phyloP scores from a whole-genome alignment of 2,329 filamentous ascomycete species.

The Aschersonia sp. region DNA sequence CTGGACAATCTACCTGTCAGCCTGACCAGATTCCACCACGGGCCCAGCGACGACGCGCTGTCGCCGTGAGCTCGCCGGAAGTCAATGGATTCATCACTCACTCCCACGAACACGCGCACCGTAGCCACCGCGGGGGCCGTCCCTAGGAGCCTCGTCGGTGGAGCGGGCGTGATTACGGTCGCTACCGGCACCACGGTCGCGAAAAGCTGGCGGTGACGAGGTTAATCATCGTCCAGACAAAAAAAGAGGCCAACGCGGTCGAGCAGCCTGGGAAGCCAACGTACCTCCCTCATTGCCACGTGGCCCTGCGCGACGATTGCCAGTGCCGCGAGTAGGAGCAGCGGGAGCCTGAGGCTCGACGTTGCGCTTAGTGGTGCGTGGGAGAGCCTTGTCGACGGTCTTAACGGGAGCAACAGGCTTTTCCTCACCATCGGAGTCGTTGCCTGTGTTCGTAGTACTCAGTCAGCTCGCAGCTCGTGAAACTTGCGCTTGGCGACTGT shows the following conservation, averaged over 20 bases:
- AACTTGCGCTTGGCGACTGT: background rate
- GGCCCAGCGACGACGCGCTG: too few relatives aligned
- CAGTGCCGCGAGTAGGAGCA: slow-evolving; percentile 37
- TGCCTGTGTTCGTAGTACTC: slow-evolving; percentile 26
- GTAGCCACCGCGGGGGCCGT: slow-evolving; percentile 44
- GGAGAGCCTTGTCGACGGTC: slow-evolving; percentile 71
- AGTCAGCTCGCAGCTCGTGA: slow-evolving; percentile 5
- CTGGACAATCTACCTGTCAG: slow-evolving; percentile 14
- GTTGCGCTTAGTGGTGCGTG: slow-evolving; percentile 73
- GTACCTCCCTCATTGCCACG: slow-evolving; percentile 78
- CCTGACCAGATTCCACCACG: background rate
- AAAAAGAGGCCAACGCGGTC: background rate
- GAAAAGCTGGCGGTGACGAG: slow-evolving; percentile 50
- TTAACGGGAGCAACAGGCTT: slow-evolving; percentile 75
- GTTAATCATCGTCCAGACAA: background rate
- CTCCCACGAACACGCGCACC: slow-evolving; percentile 48
- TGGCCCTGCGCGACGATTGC: slow-evolving; percentile 40
- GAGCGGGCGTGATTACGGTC: slow-evolving; percentile 70
- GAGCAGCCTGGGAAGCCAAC: slow-evolving; percentile 14
- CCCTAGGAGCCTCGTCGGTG: slow-evolving; percentile 50
- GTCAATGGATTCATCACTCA: slow-evolving; percentile 17
- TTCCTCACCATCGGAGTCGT: slow-evolving; percentile 44
- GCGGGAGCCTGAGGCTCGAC: slow-evolving; percentile 57
- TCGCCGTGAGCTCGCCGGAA: background rate
- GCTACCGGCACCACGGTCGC: slow-evolving; percentile 70